A percentile compares a stretch with the other conserved stretches of the same genome.
These are phyloP conservation scores for Solanum pimpinellifolium DNA, from an alignment of 257 asterid genomes.

Conservation along the genomic window DNA sequence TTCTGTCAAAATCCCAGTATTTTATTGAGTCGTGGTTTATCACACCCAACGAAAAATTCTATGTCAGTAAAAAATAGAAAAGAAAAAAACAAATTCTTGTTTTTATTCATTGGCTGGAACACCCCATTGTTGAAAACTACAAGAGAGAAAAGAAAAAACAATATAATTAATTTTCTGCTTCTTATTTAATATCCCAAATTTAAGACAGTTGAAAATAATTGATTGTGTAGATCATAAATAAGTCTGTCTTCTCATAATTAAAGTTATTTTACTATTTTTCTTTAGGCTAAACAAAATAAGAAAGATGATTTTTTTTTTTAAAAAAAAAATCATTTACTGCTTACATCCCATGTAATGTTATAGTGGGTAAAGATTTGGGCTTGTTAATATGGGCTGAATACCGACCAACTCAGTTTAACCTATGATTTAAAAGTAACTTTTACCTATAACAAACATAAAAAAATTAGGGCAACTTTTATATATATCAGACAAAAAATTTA, in stretches of 20 bases:
- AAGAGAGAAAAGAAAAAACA: not conserved
- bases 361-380: too few species aligned
- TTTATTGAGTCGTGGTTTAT: constrained; percentile 21
- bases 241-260: not conserved
- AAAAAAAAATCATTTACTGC: not conserved
- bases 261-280: not conserved
- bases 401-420: not conserved
- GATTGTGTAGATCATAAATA: not conserved
- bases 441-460: too few species aligned
- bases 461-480: too few species aligned
- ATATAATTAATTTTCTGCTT: not conserved
- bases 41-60: constrained; percentile 53
- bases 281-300: not conserved
- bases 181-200: not conserved
- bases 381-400: not conserved
- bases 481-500: too few species aligned
- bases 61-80: not conserved
- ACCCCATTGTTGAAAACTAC: not conserved
- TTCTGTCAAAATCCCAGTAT: not conserved
- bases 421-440: not conserved
- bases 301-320: too few species aligned
- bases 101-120: not conserved
- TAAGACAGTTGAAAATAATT: not conserved
- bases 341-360: too few species aligned
- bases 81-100: not conserved